Conservation (phyloP, 768 basidiomycete genomes). For the Mrakia blollopis region DNA sequence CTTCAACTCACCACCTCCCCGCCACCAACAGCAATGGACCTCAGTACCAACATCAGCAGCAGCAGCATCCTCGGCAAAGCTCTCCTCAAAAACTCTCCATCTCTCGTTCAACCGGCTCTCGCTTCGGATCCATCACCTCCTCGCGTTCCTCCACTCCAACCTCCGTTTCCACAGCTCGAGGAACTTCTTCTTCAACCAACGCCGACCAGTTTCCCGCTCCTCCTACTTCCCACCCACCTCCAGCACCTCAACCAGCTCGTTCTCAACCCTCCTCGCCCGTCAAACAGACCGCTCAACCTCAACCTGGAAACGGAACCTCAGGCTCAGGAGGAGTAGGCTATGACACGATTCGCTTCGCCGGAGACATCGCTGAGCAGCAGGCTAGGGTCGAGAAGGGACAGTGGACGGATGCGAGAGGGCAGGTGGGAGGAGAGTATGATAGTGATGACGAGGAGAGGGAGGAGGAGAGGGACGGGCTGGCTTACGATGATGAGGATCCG, state of each 20-base stretch:
- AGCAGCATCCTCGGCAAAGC: neutral
- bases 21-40: neutral
- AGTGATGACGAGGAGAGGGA: conserved; percentile 18
- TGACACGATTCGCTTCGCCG: conserved; percentile 22
- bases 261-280: conserved; percentile 1
- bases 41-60: neutral
- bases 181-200: neutral
- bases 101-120: neutral
- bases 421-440: conserved; percentile 20
- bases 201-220: conserved; percentile 8
- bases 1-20: neutral
- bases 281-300: conserved; percentile 5
- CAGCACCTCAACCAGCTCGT: neutral
- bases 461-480: neutral
- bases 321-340: neutral
- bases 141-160: neutral
- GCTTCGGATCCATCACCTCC: conserved; percentile 8
- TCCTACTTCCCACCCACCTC: neutral
- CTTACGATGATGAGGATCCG: neutral
- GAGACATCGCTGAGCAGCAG: conserved; percentile 19
- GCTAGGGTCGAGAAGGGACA: conserved; percentile 2
- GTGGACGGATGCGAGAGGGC: conserved; percentile 22
- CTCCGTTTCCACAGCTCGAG: neutral
- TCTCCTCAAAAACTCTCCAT: neutral
- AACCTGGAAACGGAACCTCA: neutral